A percentile compares a stretch with the other conserved stretches of the same genome.
These are phyloP conservation scores for Suillus fuscotomentosus DNA, from an alignment of 768 basidiomycete species.

Conservation along the genomic window DNA sequence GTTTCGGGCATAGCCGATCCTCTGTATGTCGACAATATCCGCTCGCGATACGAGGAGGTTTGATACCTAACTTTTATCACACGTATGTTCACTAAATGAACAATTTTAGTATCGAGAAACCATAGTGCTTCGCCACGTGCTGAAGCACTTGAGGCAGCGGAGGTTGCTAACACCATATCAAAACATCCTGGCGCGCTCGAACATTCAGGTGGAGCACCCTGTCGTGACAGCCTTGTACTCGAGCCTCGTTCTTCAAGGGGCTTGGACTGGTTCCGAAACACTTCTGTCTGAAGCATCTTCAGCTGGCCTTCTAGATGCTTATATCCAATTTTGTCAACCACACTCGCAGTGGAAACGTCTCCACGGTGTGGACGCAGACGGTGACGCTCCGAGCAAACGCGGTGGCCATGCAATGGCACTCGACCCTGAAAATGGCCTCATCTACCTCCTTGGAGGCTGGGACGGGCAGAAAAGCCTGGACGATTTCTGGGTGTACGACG, in stretches of 20 bases:
- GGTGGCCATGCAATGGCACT: constrained; percentile 86
- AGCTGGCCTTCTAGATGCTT: constrained; percentile 60
- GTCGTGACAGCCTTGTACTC: constrained; percentile 65
- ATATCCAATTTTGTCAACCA: constrained; percentile 55
- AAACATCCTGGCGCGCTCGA: constrained; percentile 53
- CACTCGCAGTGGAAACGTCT: constrained; percentile 62
- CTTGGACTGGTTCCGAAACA: constrained; percentile 58
- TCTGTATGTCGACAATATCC: constrained; percentile 53
- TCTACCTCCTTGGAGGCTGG: constrained; percentile 83
- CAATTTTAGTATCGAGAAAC: constrained; percentile 62
- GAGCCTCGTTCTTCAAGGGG: constrained; percentile 61
- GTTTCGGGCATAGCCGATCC: constrained; percentile 59
- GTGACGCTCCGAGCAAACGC: constrained; percentile 62
- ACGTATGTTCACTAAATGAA: not conserved
- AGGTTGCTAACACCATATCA: constrained; percentile 67
- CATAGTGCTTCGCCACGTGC: constrained; percentile 59
- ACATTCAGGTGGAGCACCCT: constrained; percentile 66
- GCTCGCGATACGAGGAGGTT: constrained; percentile 62
- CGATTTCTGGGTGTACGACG: constrained; percentile 77
- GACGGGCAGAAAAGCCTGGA: constrained; percentile 69
- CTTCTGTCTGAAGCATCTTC: constrained; percentile 49
- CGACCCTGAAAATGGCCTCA: constrained; percentile 55
- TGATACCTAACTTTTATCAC: constrained; percentile 12
- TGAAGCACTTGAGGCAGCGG: constrained; percentile 77
- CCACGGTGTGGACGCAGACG: constrained; percentile 56